A percentile compares a stretch with the other conserved stretches of the same genome.
Evolutionary conservation across 1,139 yeast species (phyloP).

Genomic region (Suzukiozyma palmioleophila): DNA sequence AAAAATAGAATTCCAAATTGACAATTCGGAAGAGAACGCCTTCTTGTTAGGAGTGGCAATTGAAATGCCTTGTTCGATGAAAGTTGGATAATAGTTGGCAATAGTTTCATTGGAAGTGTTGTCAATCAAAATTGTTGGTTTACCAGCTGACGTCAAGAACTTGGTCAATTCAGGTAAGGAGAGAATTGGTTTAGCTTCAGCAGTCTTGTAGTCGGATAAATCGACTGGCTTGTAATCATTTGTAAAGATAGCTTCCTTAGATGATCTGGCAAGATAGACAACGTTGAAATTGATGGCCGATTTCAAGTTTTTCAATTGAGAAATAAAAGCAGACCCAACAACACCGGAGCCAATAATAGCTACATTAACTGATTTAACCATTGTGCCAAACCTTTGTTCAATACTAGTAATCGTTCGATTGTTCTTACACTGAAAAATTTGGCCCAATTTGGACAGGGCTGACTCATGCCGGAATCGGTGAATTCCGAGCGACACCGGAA

Average conservation of each 20-base stretch:
- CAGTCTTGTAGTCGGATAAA: slow-evolving; percentile 54
- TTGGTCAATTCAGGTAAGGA: slow-evolving; percentile 53
- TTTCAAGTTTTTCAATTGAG: slow-evolving; percentile 63
- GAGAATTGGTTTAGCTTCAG: slow-evolving; percentile 48
- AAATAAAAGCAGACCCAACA: slow-evolving; percentile 82
- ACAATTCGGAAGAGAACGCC: slow-evolving; percentile 82
- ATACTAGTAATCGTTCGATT: not conserved
- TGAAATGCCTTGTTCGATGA: slow-evolving; percentile 75
- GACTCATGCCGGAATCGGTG: slow-evolving; percentile 2
- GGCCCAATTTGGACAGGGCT: not conserved
- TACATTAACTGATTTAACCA: slow-evolving; percentile 63
- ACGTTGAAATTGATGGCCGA: slow-evolving; percentile 63
- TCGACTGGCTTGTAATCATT: slow-evolving; percentile 68
- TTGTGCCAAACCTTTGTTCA: slow-evolving; percentile 10
- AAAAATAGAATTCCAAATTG: slow-evolving; percentile 75
- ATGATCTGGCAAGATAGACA: slow-evolving; percentile 72
- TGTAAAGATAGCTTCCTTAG: slow-evolving; percentile 61
- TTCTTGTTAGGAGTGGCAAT: slow-evolving; percentile 98
- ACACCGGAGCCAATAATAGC: slow-evolving; percentile 92
- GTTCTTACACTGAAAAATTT: not conserved
- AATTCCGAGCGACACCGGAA: not conserved
- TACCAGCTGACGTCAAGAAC: slow-evolving; percentile 60
- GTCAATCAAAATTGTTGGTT: slow-evolving; percentile 83
- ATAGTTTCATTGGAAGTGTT: slow-evolving; percentile 82
- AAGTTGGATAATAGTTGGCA: slow-evolving; percentile 72